Conservation (phyloP, 495 filamentous ascomycete species). For the Penicillium goetzii region DNA sequence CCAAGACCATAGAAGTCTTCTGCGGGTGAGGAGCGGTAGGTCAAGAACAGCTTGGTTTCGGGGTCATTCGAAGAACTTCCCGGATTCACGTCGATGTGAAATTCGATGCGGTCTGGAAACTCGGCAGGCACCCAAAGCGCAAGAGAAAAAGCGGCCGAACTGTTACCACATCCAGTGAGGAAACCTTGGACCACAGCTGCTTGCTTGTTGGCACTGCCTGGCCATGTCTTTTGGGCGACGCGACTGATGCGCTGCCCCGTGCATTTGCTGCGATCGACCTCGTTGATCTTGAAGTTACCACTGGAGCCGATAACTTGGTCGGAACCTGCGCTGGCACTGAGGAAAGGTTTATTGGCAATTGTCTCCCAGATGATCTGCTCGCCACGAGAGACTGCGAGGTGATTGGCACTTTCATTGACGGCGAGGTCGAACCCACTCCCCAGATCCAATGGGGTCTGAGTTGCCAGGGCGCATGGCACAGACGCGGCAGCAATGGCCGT, state of each 20-base stretch:
- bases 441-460: conserved; percentile 20
- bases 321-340: conserved; percentile 27
- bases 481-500: conserved; percentile 17
- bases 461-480: conserved; percentile 17
- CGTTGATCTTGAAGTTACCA: conserved; percentile 33
- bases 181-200: conserved; percentile 25
- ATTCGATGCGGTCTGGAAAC: conserved; percentile 28
- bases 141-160: conserved; percentile 19
- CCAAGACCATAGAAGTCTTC: conserved; percentile 38
- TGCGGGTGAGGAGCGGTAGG: conserved; percentile 25
- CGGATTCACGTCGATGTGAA: conserved; percentile 23
- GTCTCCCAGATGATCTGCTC: conserved; percentile 30
- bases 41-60: conserved; percentile 26
- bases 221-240: conserved; percentile 12
- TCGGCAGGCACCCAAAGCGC: conserved; percentile 26
- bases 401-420: conserved; percentile 21
- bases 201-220: conserved; percentile 20
- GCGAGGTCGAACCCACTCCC: conserved; percentile 25
- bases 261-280: conserved; percentile 30
- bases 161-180: conserved; percentile 26
- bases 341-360: conserved; percentile 19
- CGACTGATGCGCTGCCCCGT: conserved; percentile 22
- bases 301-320: conserved; percentile 26
- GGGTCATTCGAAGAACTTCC: conserved; percentile 7
- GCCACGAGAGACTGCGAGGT: conserved; percentile 15